phyloP scores from a whole-genome alignment of 2,329 filamentous ascomycete species.

The Cordyceps tenuipes region DNA sequence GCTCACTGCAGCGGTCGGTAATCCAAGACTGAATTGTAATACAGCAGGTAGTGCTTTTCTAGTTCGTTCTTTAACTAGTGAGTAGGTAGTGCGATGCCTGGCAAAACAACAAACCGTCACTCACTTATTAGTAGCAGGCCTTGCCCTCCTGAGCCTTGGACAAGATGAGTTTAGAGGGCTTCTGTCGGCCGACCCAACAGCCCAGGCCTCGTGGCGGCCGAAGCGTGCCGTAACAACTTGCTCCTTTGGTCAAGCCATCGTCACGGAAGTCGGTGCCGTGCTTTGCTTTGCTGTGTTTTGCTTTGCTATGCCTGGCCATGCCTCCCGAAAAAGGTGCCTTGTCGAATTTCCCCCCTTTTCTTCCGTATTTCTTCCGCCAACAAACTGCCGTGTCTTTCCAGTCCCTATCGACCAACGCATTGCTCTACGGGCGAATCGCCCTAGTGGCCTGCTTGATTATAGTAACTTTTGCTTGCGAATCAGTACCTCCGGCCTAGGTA shows the following conservation, averaged over 20 bases:
- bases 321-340: not conserved
- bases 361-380: not conserved
- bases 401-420: not conserved
- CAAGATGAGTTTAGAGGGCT: not conserved
- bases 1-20: no score
- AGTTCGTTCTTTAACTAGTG: no score
- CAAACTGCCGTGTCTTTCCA: not conserved
- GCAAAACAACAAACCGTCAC: no score
- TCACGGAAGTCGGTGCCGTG: no score
- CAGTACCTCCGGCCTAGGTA: no score
- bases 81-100: no score
- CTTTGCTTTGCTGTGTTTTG: no score
- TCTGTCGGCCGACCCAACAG: not conserved
- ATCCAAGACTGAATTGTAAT: no score
- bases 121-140: no score
- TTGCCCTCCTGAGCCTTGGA: no score
- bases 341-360: not conserved
- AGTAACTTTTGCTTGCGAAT: no score
- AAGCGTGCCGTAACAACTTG: not conserved
- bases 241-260: not conserved
- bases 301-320: not conserved
- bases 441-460: not conserved
- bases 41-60: no score
- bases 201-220: not conserved
- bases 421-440: slow-evolving; percentile 1